phyloP scores from a whole-genome alignment of 306 rosid species.

The Spatholobus suberectus region DNA sequence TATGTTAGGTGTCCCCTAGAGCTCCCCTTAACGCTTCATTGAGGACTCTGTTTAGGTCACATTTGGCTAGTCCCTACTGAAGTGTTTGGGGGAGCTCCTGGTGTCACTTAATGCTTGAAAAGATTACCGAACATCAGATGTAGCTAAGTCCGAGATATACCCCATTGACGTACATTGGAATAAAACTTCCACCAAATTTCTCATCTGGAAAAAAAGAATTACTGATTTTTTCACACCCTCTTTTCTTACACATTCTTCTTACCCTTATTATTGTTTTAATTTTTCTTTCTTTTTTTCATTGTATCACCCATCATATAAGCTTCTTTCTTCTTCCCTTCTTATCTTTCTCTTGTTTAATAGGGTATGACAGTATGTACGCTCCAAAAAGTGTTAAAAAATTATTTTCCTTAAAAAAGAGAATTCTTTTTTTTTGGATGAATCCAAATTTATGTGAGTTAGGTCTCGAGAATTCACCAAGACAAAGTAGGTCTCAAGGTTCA shows the following conservation, averaged over 20 bases:
- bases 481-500: too few species aligned
- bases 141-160: too few species aligned
- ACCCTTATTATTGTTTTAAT: neutral
- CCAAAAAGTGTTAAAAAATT: neutral
- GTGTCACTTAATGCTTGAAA: neutral
- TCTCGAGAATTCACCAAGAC: too few species aligned
- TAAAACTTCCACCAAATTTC: too few species aligned
- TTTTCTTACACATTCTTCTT: neutral
- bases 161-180: too few species aligned
- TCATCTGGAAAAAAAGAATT: too few species aligned
- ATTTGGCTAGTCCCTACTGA: neutral
- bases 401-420: too few species aligned
- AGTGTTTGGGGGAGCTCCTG: conserved; percentile 41
- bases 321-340: neutral
- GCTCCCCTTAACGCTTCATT: conserved; percentile 37
- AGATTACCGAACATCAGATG: too few species aligned
- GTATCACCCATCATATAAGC: neutral
- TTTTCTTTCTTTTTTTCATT: neutral
- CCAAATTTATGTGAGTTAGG: too few species aligned
- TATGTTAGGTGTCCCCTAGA: conserved; percentile 32
- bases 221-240: neutral
- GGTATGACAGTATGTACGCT: neutral
- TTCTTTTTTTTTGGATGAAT: too few species aligned
- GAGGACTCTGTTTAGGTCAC: neutral
- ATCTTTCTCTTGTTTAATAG: neutral